Evolutionary conservation across 331 rosid genomes (phyloP).

Genomic region (Rosa hybrid): DNA sequence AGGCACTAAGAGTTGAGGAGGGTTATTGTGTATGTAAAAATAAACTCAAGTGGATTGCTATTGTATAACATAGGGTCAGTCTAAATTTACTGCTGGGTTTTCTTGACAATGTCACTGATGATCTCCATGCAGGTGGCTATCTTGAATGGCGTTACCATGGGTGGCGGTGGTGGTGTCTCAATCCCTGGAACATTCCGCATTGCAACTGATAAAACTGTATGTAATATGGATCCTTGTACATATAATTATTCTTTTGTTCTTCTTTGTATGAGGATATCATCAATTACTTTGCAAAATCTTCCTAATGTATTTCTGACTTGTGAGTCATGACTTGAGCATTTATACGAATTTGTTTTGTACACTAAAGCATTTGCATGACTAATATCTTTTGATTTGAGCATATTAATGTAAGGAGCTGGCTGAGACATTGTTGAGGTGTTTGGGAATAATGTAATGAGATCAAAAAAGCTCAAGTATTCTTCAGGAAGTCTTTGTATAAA

Average conservation of each 20-base stretch:
- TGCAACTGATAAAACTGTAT: constrained; percentile 87
- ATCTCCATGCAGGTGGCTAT: constrained; percentile 70
- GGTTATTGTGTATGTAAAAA: not conserved
- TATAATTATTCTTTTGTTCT: constrained; percentile 2
- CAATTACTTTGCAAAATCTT: not conserved
- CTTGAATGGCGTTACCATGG: constrained; percentile 92
- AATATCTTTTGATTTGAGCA: not conserved
- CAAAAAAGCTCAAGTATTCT: not conserved
- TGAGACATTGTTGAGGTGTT: not conserved
- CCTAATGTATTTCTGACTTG: not conserved
- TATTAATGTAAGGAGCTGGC: not conserved
- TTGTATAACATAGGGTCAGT: not conserved
- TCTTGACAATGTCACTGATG: constrained; percentile 6
- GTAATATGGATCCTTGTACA: constrained; percentile 20
- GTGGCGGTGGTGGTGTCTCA: constrained; percentile 96
- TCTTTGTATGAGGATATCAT: not conserved
- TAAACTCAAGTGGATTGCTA: not conserved
- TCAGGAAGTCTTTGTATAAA: not conserved
- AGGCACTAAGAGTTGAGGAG: not conserved
- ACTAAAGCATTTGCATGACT: not conserved
- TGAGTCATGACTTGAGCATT: not conserved
- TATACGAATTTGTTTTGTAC: no score
- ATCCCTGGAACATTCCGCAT: constrained; percentile 83
- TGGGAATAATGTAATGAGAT: not conserved
- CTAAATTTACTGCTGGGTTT: not conserved